Evolutionary conservation across 1,284 basidiomycete genomes (phyloP).

Genomic region (Trichosporon sp.): DNA sequence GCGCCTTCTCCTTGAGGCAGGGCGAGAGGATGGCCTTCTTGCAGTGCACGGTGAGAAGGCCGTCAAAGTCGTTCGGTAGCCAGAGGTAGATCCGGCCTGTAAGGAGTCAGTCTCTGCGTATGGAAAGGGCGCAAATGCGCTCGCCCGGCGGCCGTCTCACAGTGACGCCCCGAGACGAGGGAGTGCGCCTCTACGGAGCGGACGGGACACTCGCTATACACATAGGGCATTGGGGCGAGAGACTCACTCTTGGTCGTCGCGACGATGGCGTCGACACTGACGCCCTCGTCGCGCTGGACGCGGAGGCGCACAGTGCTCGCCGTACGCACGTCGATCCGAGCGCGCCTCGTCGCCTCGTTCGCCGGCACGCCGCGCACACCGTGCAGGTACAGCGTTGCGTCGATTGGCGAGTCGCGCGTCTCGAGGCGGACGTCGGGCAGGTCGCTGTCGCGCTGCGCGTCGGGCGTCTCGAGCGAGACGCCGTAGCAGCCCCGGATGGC

Average conservation of each 20-base stretch:
- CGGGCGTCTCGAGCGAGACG: background rate
- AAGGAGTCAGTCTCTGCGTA: background rate
- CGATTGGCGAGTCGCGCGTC: background rate
- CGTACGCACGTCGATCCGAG: background rate
- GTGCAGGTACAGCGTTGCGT: background rate
- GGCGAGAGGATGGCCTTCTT: background rate
- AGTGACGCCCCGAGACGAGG: too few relatives aligned
- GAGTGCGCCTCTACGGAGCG: too few relatives aligned
- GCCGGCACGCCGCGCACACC: background rate
- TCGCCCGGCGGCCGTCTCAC: too few relatives aligned
- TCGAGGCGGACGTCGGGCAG: background rate
- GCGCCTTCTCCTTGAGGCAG: background rate
- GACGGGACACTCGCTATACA: background rate
- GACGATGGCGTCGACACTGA: background rate
- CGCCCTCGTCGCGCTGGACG: background rate
- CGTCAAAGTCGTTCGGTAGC: background rate
- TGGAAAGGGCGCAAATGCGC: background rate
- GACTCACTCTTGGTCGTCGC: background rate
- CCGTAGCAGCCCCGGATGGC: background rate
- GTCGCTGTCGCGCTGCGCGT: background rate
- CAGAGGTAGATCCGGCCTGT: background rate
- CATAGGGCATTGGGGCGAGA: background rate
- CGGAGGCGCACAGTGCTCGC: background rate
- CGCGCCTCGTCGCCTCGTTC: background rate
- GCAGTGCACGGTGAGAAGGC: background rate